Conservation (phyloP, 345 rosid genomes). For the Lumnitzera littorea region DNA sequence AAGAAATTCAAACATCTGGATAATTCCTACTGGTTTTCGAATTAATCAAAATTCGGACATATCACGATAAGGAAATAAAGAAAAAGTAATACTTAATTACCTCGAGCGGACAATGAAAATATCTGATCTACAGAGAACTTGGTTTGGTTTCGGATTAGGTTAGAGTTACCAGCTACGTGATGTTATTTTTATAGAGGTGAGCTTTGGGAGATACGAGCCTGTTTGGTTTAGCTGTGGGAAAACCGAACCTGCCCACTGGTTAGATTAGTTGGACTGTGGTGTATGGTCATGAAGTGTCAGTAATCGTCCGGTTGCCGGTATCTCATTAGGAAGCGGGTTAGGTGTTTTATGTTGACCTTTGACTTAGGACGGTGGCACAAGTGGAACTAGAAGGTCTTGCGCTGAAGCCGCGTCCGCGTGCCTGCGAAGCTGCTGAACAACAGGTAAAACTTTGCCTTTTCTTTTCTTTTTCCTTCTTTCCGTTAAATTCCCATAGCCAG, state of each 20-base stretch:
- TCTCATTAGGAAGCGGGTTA: not conserved
- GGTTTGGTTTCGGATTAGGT: not conserved
- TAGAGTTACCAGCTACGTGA: not conserved
- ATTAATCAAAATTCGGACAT: not conserved
- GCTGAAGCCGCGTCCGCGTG: too few species aligned
- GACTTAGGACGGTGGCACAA: not conserved
- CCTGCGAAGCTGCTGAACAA: too few species aligned
- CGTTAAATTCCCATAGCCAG: too few species aligned
- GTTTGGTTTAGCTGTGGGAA: slow-evolving; percentile 4
- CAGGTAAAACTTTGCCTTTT: too few species aligned
- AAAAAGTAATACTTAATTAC: not conserved
- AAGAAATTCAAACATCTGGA: not conserved
- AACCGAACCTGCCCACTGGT: slow-evolving; percentile 13
- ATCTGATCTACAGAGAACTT: not conserved
- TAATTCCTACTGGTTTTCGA: not conserved
- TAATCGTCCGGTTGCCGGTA: slow-evolving; percentile 15
- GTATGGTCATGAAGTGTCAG: slow-evolving; percentile 12
- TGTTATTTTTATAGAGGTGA: slow-evolving; percentile 5
- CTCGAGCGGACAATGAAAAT: slow-evolving; percentile 9
- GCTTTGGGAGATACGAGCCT: slow-evolving; percentile 12
- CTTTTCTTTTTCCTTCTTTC: too few species aligned
- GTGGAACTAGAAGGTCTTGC: too few species aligned
- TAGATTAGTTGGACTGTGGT: not conserved
- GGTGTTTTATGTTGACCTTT: slow-evolving; percentile 8
- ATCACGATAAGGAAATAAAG: not conserved